These are phyloP conservation scores for Fusarium protoensiforme DNA, from an alignment of 2,329 filamentous ascomycete species.

Conservation along the genomic window DNA sequence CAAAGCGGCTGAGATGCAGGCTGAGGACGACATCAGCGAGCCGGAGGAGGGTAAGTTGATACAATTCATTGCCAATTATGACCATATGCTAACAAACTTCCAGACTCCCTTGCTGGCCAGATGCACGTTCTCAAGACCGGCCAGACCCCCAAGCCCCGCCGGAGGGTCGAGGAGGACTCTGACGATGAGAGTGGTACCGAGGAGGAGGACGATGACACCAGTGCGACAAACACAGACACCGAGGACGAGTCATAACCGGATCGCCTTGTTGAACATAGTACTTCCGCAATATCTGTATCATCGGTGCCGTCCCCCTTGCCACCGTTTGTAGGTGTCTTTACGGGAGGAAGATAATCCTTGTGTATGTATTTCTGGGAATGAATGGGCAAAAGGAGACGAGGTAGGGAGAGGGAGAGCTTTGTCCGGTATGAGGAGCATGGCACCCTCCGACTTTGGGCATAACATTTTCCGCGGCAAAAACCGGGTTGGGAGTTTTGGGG, in stretches of 20 bases:
- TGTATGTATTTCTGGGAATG: slow-evolving; percentile 25
- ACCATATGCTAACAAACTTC: slow-evolving; percentile 37
- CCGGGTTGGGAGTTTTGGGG: slow-evolving; percentile 30
- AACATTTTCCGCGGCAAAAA: slow-evolving; percentile 25
- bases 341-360: slow-evolving; percentile 5
- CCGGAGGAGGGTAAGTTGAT: slow-evolving; percentile 87
- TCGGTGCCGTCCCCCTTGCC: neutral
- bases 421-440: slow-evolving; percentile 5
- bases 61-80: neutral
- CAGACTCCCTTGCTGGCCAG: slow-evolving; percentile 90
- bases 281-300: slow-evolving; percentile 16
- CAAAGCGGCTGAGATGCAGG: slow-evolving; percentile 82
- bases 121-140: slow-evolving; percentile 88
- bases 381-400: slow-evolving; percentile 3
- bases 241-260: slow-evolving; percentile 65
- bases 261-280: neutral
- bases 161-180: slow-evolving; percentile 67
- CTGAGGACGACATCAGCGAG: slow-evolving; percentile 96
- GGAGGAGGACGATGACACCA: slow-evolving; percentile 76
- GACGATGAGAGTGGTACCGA: slow-evolving; percentile 85
- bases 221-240: slow-evolving; percentile 76
- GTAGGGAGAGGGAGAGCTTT: neutral
- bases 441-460: slow-evolving; percentile 20
- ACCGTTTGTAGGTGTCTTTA: slow-evolving; percentile 7
- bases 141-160: slow-evolving; percentile 67